These are phyloP conservation scores for Melanogaster broomeanus DNA, from an alignment of 768 basidiomycete genomes.

Conservation along the genomic window DNA sequence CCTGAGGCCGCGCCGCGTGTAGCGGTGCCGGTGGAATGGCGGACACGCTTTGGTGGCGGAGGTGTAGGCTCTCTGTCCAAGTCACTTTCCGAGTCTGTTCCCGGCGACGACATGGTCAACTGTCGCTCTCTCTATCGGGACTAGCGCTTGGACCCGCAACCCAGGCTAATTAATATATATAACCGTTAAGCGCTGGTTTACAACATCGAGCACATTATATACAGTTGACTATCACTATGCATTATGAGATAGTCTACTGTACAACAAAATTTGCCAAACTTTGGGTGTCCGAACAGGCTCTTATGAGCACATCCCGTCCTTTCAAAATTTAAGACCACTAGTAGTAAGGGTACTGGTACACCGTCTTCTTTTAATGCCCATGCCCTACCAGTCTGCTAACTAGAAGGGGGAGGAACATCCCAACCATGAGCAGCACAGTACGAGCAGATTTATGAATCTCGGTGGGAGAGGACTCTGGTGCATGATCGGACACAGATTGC, in stretches of 20 bases:
- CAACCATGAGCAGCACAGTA: slow-evolving; percentile 55
- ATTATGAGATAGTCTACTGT: too few relatives aligned
- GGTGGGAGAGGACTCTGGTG: slow-evolving; percentile 33
- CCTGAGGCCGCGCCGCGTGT: slow-evolving; percentile 23
- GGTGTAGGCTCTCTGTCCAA: slow-evolving; percentile 23
- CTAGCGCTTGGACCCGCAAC: not conserved
- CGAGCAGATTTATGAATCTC: slow-evolving; percentile 49
- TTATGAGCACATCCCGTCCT: too few relatives aligned
- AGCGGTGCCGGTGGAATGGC: slow-evolving; percentile 34
- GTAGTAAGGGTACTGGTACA: not conserved
- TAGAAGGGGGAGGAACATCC: slow-evolving; percentile 72
- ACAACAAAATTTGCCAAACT: too few relatives aligned
- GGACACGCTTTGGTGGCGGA: slow-evolving; percentile 40
- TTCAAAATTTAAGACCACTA: too few relatives aligned
- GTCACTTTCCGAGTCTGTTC: slow-evolving; percentile 31
- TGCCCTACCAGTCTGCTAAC: slow-evolving; percentile 65
- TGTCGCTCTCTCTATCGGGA: slow-evolving; percentile 1
- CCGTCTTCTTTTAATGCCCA: slow-evolving; percentile 46
- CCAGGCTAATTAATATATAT: slow-evolving; percentile 3
- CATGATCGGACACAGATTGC: slow-evolving; percentile 66
- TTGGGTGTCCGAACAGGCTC: too few relatives aligned
- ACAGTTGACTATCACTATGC: too few relatives aligned
- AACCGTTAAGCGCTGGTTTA: not conserved
- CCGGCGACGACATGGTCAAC: slow-evolving; percentile 27
- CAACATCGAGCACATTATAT: not conserved